These are phyloP conservation scores for Vachellia pachyceras DNA, from an alignment of 306 rosid genomes.

Conservation along the genomic window DNA sequence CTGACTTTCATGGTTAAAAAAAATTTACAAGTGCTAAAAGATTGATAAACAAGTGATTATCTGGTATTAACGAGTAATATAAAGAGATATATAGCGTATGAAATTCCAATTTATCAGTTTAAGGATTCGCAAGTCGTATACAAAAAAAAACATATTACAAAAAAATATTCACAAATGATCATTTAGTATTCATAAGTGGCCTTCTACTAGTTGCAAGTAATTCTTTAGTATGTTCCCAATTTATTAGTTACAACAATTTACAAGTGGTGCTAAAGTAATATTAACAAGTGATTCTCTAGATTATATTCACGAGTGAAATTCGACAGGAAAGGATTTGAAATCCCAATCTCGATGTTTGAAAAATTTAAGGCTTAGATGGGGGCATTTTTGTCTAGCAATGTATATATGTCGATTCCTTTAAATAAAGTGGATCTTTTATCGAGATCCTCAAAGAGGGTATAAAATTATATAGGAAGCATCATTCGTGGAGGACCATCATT, in stretches of 20 bases:
- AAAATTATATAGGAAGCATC: neutral
- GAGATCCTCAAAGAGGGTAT: no score
- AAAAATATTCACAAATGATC: neutral
- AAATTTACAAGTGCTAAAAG: no score
- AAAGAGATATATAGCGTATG: no score
- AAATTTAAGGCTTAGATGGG: no score
- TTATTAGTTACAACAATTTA: neutral
- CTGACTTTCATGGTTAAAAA: no score
- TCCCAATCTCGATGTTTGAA: neutral
- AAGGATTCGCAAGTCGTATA: neutral
- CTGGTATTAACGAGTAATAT: no score
- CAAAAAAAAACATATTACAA: neutral
- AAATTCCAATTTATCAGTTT: no score
- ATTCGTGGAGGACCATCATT: neutral
- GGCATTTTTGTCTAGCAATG: neutral
- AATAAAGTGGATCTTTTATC: no score
- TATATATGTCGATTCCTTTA: neutral
- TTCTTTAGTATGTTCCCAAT: neutral
- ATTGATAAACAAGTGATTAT: no score
- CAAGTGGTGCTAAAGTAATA: neutral
- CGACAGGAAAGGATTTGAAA: neutral
- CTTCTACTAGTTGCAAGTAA: neutral
- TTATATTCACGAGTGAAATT: no score
- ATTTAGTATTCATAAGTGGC: neutral
- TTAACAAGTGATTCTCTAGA: neutral